Percentiles rank a stretch among this genome's conserved stretches.
phyloP scores from a whole-genome alignment of 495 filamentous ascomycete species.

The Jackrogersella multiformis region DNA sequence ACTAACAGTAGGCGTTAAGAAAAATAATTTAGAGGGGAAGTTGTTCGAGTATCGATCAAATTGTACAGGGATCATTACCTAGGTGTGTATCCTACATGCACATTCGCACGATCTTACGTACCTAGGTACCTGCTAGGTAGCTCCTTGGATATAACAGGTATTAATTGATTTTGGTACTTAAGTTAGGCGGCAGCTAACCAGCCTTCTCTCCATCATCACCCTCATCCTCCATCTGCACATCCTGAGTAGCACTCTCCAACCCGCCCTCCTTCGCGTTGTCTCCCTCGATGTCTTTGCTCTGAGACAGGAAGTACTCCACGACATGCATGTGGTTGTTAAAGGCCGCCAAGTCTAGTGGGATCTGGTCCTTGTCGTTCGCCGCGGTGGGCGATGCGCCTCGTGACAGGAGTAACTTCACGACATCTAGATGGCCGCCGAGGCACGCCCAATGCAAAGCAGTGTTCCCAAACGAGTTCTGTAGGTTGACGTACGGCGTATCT shows the following conservation, averaged over 20 bases:
- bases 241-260: constrained; percentile 38
- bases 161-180: neutral
- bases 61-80: no score
- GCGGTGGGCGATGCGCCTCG: constrained; percentile 75
- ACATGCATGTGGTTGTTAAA: constrained; percentile 72
- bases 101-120: no score
- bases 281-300: constrained; percentile 64
- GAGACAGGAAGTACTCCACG: constrained; percentile 69
- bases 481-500: constrained; percentile 65
- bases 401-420: constrained; percentile 77
- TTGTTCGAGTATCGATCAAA: no score
- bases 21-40: no score
- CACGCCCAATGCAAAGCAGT: constrained; percentile 93
- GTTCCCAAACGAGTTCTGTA: constrained; percentile 81
- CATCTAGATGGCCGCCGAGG: constrained; percentile 82
- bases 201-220: constrained; percentile 6
- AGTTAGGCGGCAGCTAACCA: no score
- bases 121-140: no score
- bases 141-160: no score
- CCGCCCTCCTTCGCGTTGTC: constrained; percentile 53
- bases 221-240: constrained; percentile 41
- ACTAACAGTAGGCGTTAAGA: no score
- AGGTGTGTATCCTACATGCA: no score
- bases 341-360: constrained; percentile 87
- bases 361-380: constrained; percentile 82